Evolutionary conservation across 2,329 filamentous ascomycete species (phyloP).

Genomic region (Paecilomyces dactylethromorphus): DNA sequence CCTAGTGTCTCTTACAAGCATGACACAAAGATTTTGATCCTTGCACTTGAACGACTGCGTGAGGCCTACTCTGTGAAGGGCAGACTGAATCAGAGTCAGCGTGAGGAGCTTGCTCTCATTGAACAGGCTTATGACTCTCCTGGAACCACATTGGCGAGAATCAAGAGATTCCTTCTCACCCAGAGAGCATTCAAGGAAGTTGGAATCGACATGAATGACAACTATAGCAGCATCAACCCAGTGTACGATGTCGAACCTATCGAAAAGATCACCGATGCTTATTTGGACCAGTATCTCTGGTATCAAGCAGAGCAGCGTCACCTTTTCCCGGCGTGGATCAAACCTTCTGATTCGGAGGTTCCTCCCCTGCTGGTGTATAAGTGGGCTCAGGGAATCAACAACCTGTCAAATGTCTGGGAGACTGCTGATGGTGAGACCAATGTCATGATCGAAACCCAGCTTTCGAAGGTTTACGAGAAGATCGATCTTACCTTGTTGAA

Average conservation of each 20-base stretch:
- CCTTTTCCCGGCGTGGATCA: slow-evolving; percentile 97
- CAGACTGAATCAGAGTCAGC: slow-evolving; percentile 90
- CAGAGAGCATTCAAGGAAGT: slow-evolving; percentile 99
- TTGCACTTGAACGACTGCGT: slow-evolving; percentile 84
- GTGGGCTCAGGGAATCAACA: slow-evolving; percentile 99
- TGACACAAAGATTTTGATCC: slow-evolving; percentile 95
- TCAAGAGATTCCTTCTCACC: slow-evolving; percentile 95
- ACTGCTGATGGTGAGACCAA: slow-evolving; percentile 92
- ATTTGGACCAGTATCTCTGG: slow-evolving; percentile 97
- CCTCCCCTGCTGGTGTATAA: slow-evolving; percentile 93
- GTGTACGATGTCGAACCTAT: slow-evolving; percentile 99
- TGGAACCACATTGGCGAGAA: slow-evolving; percentile 87
- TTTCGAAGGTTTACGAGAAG: slow-evolving; percentile 99
- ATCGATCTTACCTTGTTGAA: slow-evolving; percentile 95
- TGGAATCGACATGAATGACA: slow-evolving; percentile 99
- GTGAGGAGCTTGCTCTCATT: slow-evolving; percentile 91
- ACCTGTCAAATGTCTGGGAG: slow-evolving; percentile 91
- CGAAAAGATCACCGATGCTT: slow-evolving; percentile 98
- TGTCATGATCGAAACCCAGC: slow-evolving; percentile 94
- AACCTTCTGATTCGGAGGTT: slow-evolving; percentile 96
- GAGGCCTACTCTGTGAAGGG: slow-evolving; percentile 98
- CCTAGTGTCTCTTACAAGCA: slow-evolving; percentile 99
- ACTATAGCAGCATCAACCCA: slow-evolving; percentile 97
- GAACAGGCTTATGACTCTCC: slow-evolving; percentile 98
- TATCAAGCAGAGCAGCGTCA: slow-evolving; percentile 97